Percentiles rank a stretch among this genome's conserved stretches.
Conservation (phyloP, 2,329 filamentous ascomycete species). For the Pseudogymnoascus pannorum region DNA sequence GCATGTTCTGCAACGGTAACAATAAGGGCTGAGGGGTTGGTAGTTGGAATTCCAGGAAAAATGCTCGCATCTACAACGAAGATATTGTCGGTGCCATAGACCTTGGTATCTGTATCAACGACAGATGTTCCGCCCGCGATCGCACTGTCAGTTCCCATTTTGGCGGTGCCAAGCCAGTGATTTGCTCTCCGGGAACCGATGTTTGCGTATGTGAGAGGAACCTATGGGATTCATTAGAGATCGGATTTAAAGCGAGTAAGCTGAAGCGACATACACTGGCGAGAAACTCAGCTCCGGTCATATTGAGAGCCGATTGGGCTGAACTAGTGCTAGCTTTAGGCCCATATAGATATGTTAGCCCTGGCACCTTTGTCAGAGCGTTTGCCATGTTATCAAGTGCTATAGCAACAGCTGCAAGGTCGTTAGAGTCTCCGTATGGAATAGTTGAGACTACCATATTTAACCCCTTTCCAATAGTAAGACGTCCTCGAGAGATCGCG, state of each 20-base stretch:
- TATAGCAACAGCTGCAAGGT: slow-evolving; percentile 55
- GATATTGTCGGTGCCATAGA: slow-evolving; percentile 61
- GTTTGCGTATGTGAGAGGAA: not conserved
- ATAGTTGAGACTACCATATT: slow-evolving; percentile 50
- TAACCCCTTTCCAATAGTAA: slow-evolving; percentile 52
- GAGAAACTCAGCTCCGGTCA: not conserved
- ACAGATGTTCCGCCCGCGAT: slow-evolving; percentile 47
- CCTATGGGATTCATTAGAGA: not conserved
- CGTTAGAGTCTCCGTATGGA: slow-evolving; percentile 54
- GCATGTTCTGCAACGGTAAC: slow-evolving; percentile 58
- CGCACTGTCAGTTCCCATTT: slow-evolving; percentile 52
- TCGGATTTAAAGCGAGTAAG: not conserved
- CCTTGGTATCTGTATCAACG: slow-evolving; percentile 55
- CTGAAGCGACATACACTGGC: not conserved
- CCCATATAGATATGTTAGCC: slow-evolving; percentile 51
- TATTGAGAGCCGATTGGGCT: slow-evolving; percentile 15
- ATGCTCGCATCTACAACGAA: slow-evolving; percentile 63
- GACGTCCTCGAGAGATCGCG: slow-evolving; percentile 51
- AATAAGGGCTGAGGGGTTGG: slow-evolving; percentile 60
- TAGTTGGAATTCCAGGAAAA: slow-evolving; percentile 61
- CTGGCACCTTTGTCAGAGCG: slow-evolving; percentile 45
- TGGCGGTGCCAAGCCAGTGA: slow-evolving; percentile 52
- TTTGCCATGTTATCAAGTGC: slow-evolving; percentile 54
- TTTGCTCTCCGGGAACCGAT: slow-evolving; percentile 17
- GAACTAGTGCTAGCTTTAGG: slow-evolving; percentile 43